A percentile compares a stretch with the other conserved stretches of the same genome.
These are phyloP conservation scores for Dothistroma pini DNA, from an alignment of 2,329 filamentous ascomycete genomes.

Conservation along the genomic window DNA sequence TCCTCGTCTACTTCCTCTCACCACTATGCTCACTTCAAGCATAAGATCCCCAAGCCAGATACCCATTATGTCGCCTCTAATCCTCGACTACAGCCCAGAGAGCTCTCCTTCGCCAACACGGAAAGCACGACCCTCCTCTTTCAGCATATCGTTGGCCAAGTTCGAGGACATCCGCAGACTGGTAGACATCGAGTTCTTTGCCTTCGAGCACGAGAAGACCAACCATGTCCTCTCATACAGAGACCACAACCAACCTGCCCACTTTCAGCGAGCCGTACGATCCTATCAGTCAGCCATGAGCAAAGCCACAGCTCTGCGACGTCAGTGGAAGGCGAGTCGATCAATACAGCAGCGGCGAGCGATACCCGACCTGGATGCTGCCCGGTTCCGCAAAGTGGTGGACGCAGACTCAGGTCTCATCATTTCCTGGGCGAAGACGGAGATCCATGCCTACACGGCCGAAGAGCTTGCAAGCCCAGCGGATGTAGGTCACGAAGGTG, in stretches of 20 bases:
- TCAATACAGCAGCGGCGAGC: conserved; percentile 7
- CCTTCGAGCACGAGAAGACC: conserved; percentile 32
- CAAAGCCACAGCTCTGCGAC: conserved; percentile 8
- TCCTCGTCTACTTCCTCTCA: background rate
- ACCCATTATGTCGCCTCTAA: conserved; percentile 20
- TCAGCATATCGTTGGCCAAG: conserved; percentile 23
- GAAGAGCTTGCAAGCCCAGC: conserved; percentile 29
- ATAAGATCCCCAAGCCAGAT: background rate
- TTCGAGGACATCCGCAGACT: conserved; percentile 29
- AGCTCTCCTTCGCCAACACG: conserved; percentile 17
- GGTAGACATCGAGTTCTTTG: conserved; percentile 44
- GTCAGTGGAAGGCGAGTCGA: conserved; percentile 13
- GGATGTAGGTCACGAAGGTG: conserved; percentile 31
- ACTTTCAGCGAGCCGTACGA: conserved; percentile 27
- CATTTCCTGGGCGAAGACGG: conserved; percentile 33
- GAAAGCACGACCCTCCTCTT: conserved; percentile 18
- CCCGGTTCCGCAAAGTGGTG: conserved; percentile 30
- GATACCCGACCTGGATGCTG: conserved; percentile 11
- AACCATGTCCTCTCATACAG: conserved; percentile 35
- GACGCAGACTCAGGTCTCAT: conserved; percentile 28
- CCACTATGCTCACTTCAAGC: conserved; percentile 5
- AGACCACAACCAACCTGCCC: conserved; percentile 27
- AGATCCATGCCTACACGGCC: conserved; percentile 29
- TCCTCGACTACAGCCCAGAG: conserved; percentile 15
- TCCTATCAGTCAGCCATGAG: conserved; percentile 21